Evolutionary conservation across 2,329 filamentous ascomycete species (phyloP).

Genomic region (Thelonectria discophora): DNA sequence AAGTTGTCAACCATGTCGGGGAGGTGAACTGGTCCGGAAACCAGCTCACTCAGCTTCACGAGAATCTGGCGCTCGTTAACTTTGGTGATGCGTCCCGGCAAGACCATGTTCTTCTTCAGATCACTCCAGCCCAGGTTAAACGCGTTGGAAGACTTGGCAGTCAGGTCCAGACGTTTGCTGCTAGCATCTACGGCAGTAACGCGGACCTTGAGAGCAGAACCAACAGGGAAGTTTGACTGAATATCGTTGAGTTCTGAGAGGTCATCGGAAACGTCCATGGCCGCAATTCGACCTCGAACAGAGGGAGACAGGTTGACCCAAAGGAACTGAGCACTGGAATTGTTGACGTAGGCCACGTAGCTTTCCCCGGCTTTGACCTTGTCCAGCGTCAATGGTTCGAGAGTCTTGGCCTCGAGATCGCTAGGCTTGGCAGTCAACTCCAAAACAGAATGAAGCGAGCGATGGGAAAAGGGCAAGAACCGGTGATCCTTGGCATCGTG

Average conservation of each 20-base stretch:
- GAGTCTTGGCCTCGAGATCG: constrained; percentile 59
- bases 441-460: constrained; percentile 81
- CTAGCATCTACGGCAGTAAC: constrained; percentile 78
- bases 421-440: constrained; percentile 86
- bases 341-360: constrained; percentile 90
- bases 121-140: constrained; percentile 70
- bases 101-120: constrained; percentile 79
- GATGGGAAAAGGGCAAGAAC: constrained; percentile 90
- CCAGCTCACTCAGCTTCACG: constrained; percentile 81
- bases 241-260: constrained; percentile 80
- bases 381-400: constrained; percentile 71
- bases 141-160: constrained; percentile 70
- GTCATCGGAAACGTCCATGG: constrained; percentile 88
- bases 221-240: constrained; percentile 82
- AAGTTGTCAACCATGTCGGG: constrained; percentile 90
- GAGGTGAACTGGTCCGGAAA: constrained; percentile 83
- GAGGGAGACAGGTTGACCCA: constrained; percentile 94
- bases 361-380: constrained; percentile 76
- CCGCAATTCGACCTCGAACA: constrained; percentile 82
- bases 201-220: constrained; percentile 84
- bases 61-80: constrained; percentile 83
- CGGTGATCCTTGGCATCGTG: constrained; percentile 91
- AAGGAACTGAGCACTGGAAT: constrained; percentile 78
- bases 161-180: constrained; percentile 82
- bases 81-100: constrained; percentile 87